These are phyloP conservation scores for Myriosclerotinia duriaeana DNA, from an alignment of 2,329 filamentous ascomycete genomes.

Conservation along the genomic window DNA sequence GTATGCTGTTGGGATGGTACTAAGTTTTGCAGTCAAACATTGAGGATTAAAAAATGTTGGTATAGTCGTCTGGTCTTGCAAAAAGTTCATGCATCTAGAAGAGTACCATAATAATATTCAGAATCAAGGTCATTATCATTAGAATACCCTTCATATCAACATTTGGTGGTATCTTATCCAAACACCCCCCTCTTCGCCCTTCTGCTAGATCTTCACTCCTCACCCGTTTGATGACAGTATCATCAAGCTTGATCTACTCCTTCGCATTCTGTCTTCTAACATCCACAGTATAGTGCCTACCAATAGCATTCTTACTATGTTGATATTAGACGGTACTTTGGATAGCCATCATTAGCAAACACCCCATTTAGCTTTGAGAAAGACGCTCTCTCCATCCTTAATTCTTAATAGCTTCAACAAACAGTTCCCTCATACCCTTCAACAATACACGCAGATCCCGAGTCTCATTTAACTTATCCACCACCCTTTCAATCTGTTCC, in stretches of 20 bases:
- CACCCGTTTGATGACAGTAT: too few relatives aligned
- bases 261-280: too few relatives aligned
- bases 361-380: too few relatives aligned
- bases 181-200: background rate
- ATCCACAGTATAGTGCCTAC: too few relatives aligned
- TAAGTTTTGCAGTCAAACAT: background rate
- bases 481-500: slow-evolving; percentile 72
- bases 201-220: too few relatives aligned
- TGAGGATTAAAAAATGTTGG: background rate
- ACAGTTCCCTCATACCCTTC: slow-evolving; percentile 80
- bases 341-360: too few relatives aligned
- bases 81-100: background rate
- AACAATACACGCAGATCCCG: slow-evolving; percentile 70
- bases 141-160: background rate
- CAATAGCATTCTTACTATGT: too few relatives aligned
- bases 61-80: background rate
- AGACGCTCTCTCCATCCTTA: slow-evolving; percentile 12
- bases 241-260: too few relatives aligned
- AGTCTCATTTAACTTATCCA: slow-evolving; percentile 79
- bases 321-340: too few relatives aligned
- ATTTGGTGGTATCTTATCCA: background rate
- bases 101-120: slow-evolving; percentile 1
- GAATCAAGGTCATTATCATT: background rate
- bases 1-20: background rate
- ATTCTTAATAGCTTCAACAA: slow-evolving; percentile 61